A percentile compares a stretch with the other conserved stretches of the same genome.
Evolutionary conservation across 805 yeast genomes (phyloP).

Genomic region (Alloascoidea africana): DNA sequence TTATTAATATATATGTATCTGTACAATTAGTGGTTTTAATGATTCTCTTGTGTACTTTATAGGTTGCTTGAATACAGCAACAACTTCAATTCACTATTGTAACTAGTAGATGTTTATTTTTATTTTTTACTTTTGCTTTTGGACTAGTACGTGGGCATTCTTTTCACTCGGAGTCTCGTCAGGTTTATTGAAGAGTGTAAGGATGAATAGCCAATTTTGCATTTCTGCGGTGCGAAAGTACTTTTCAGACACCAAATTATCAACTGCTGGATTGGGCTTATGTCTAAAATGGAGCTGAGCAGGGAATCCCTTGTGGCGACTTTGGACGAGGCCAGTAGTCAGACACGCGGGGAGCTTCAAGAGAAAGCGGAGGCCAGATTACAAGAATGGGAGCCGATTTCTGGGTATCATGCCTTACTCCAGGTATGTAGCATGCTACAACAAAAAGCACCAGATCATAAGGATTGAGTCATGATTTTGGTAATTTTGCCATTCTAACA

Average conservation of each 20-base stretch:
- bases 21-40: too few species aligned
- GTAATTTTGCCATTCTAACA: slow-evolving; percentile 12
- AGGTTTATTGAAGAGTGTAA: too few species aligned
- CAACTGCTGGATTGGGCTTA: not conserved
- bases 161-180: too few species aligned
- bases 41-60: too few species aligned
- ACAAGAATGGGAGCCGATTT: slow-evolving; percentile 49
- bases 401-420: slow-evolving; percentile 41
- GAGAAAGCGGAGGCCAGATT: slow-evolving; percentile 55
- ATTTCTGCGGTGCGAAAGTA: too few species aligned
- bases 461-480: slow-evolving; percentile 13
- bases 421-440: slow-evolving; percentile 22
- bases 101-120: too few species aligned
- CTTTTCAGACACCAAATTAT: not conserved
- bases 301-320: slow-evolving; percentile 18
- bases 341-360: slow-evolving; percentile 35
- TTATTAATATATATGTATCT: too few species aligned
- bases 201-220: too few species aligned
- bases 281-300: slow-evolving; percentile 12
- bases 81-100: too few species aligned
- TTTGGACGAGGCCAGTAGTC: slow-evolving; percentile 33
- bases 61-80: too few species aligned
- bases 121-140: too few species aligned
- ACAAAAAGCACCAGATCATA: not conserved
- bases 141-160: too few species aligned